phyloP scores from a whole-genome alignment of 495 filamentous ascomycete genomes.

The Venustampulla echinocandica region DNA sequence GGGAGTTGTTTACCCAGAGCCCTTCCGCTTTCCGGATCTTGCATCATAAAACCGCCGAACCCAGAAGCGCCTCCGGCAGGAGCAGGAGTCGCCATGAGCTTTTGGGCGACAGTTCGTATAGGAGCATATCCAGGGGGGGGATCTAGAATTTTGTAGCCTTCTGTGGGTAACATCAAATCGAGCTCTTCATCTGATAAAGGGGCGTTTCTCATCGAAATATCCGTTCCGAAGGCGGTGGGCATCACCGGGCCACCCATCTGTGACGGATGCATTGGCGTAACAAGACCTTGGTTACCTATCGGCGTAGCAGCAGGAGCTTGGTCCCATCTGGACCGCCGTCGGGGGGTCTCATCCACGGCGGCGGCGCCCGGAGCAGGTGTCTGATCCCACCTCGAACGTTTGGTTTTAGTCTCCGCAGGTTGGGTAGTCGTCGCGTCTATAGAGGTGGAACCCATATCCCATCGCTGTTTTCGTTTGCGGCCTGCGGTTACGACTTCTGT shows the following conservation, averaged over 20 bases:
- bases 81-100: slow-evolving; percentile 66
- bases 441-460: slow-evolving; percentile 59
- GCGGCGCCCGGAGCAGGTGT: slow-evolving; percentile 55
- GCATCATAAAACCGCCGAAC: slow-evolving; percentile 91
- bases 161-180: slow-evolving; percentile 78
- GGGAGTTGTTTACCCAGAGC: slow-evolving; percentile 77
- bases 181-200: slow-evolving; percentile 88
- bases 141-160: slow-evolving; percentile 90
- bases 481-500: slow-evolving; percentile 54
- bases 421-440: slow-evolving; percentile 36
- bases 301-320: slow-evolving; percentile 81
- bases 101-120: slow-evolving; percentile 67
- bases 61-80: slow-evolving; percentile 40
- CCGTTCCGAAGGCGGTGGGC: slow-evolving; percentile 63
- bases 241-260: slow-evolving; percentile 47
- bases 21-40: slow-evolving; percentile 77
- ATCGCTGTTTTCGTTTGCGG: slow-evolving; percentile 85
- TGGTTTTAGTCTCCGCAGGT: slow-evolving; percentile 38
- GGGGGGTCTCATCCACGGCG: slow-evolving; percentile 48
- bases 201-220: slow-evolving; percentile 70
- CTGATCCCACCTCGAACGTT: slow-evolving; percentile 84
- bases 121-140: slow-evolving; percentile 89
- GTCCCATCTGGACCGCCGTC: slow-evolving; percentile 79
- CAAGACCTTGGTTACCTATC: slow-evolving; percentile 69
- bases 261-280: slow-evolving; percentile 79